These are phyloP conservation scores for Begonia peltatifolia DNA, from an alignment of 306 rosid species.

Conservation along the genomic window DNA sequence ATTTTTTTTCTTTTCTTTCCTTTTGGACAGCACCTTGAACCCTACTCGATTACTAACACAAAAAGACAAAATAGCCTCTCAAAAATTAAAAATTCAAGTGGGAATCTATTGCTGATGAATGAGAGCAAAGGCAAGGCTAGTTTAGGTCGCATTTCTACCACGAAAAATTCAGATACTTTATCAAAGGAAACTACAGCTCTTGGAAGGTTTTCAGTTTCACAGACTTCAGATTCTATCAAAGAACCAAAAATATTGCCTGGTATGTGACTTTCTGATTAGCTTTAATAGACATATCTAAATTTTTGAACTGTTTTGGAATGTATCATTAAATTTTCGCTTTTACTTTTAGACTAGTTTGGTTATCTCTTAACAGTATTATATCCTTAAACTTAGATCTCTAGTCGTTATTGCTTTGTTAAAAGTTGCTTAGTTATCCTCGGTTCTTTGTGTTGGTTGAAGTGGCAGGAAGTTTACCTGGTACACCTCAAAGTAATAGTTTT, in stretches of 20 bases:
- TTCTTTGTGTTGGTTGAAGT: conserved; percentile 41
- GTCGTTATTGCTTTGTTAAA: conserved; percentile 7
- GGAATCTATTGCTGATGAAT: conserved; percentile 15
- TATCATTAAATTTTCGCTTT: too few relatives aligned
- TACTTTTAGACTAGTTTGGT: too few relatives aligned
- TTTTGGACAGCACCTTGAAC: conserved; percentile 74
- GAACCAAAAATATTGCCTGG: conserved; percentile 70
- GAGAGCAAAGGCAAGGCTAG: conserved; percentile 55
- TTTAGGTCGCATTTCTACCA: conserved; percentile 35
- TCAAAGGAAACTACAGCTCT: conserved; percentile 72
- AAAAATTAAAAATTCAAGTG: conserved; percentile 41
- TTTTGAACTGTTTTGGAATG: too few relatives aligned
- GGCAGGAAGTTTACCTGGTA: conserved; percentile 75
- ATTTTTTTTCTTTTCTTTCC: conserved; percentile 10
- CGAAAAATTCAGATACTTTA: conserved; percentile 68
- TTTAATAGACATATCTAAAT: too few relatives aligned
- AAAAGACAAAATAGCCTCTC: conserved; percentile 60
- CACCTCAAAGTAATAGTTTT: conserved; percentile 69
- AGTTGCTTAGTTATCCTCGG: too few relatives aligned
- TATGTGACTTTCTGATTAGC: conserved; percentile 21
- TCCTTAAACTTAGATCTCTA: too few relatives aligned
- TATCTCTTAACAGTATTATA: too few relatives aligned
- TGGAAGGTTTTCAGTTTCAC: conserved; percentile 86
- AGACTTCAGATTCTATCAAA: conserved; percentile 67
- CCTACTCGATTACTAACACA: conserved; percentile 47